Conservation (phyloP, 192 early-diverging fungal genomes). For the Backusella australiensis region DNA sequence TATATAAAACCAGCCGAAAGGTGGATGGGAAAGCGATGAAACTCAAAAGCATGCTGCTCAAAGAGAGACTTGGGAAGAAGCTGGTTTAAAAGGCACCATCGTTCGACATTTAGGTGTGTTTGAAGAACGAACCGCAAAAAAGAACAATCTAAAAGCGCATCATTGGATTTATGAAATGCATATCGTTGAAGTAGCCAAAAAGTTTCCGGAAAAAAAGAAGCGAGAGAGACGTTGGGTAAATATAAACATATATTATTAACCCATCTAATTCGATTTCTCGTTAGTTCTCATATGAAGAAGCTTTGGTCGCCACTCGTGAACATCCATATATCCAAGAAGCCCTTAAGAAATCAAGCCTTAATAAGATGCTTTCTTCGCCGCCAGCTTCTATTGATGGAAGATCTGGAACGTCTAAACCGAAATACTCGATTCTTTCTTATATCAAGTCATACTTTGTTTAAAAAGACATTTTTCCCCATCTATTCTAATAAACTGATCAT, state of each 20-base stretch:
- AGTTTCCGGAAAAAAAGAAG: constrained; percentile 52
- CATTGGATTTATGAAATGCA: constrained; percentile 55
- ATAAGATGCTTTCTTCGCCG: not conserved
- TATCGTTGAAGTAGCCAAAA: constrained; percentile 43
- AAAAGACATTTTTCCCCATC: not conserved
- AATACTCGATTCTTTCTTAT: not conserved
- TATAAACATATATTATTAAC: not conserved
- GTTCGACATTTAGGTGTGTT: constrained; percentile 42
- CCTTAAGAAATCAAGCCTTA: constrained; percentile 14
- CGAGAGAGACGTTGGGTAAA: constrained; percentile 32
- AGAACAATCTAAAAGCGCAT: constrained; percentile 27
- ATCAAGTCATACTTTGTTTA: not conserved
- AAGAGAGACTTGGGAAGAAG: constrained; percentile 62
- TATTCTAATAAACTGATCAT: not conserved
- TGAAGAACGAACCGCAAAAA: constrained; percentile 39
- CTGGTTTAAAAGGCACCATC: constrained; percentile 50
- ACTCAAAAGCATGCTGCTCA: constrained; percentile 48
- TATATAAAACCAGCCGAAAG: constrained; percentile 41
- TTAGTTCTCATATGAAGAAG: constrained; percentile 28
- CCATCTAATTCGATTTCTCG: not conserved
- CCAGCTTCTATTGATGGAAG: not conserved
- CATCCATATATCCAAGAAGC: constrained; percentile 27
- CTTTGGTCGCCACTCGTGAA: constrained; percentile 6
- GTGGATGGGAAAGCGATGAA: constrained; percentile 63
- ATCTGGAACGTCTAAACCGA: not conserved